Evolutionary conservation across 179 eudicot genomes (phyloP).

Genomic region (Vitellaria paradoxa): DNA sequence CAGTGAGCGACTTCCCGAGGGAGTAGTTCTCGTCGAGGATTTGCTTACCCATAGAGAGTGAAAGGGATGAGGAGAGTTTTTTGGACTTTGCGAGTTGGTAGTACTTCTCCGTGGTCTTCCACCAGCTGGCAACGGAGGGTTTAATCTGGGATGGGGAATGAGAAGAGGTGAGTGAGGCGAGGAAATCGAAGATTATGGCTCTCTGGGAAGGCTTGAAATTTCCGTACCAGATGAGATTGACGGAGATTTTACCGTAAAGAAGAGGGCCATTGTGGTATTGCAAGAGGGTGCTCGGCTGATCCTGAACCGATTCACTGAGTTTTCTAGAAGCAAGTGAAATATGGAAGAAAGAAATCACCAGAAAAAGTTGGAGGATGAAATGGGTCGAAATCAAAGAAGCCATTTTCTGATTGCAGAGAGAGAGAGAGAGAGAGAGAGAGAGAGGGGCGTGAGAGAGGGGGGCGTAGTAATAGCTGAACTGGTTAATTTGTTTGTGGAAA

Average conservation of each 20-base stretch:
- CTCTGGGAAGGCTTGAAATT: constrained; percentile 59
- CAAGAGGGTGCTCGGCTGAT: constrained; percentile 6
- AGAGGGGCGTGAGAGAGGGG: background rate
- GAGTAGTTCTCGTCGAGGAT: constrained; percentile 27
- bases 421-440: background rate
- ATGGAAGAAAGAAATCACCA: background rate
- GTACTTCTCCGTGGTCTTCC: constrained; percentile 34
- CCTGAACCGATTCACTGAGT: background rate
- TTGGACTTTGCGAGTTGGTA: constrained; percentile 1
- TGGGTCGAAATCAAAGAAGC: background rate
- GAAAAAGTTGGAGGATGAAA: background rate
- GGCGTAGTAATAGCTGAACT: too few relatives aligned
- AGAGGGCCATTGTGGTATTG: constrained; percentile 68
- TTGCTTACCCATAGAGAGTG: constrained; percentile 26
- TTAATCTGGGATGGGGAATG: background rate
- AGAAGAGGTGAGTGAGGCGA: constrained; percentile 18
- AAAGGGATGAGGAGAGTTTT: constrained; percentile 9
- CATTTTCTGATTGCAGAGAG: background rate
- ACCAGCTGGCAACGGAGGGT: constrained; percentile 30
- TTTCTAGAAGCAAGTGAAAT: background rate
- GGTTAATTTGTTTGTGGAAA: background rate
- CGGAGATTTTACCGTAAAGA: constrained; percentile 48
- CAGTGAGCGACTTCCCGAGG: constrained; percentile 29
- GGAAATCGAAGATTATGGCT: constrained; percentile 44
- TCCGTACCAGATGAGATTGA: constrained; percentile 81